phyloP scores from a whole-genome alignment of 805 yeast genomes.

The Ogataea siamensis region DNA sequence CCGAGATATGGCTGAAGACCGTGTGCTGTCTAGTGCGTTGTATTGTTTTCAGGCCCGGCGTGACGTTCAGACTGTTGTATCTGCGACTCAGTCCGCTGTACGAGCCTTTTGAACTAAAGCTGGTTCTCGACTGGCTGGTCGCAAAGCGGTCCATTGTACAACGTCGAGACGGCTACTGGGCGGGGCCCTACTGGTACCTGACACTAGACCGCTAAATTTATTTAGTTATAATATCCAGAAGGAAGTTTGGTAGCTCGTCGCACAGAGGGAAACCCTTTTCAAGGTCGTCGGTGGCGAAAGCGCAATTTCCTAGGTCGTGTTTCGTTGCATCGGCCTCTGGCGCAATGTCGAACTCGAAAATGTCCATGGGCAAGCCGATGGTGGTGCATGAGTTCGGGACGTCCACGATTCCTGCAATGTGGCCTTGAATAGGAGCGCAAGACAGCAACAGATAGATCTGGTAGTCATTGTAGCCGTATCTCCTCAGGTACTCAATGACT shows the following conservation, averaged over 20 bases:
- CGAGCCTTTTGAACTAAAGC: slow-evolving; percentile 38
- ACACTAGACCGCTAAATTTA: slow-evolving; percentile 13
- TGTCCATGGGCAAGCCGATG: slow-evolving; percentile 49
- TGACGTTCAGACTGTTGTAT: slow-evolving; percentile 29
- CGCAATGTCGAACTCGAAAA: slow-evolving; percentile 47
- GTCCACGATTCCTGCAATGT: slow-evolving; percentile 51
- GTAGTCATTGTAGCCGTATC: slow-evolving; percentile 51
- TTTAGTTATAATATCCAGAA: slow-evolving; percentile 20
- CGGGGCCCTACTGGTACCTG: slow-evolving; percentile 44
- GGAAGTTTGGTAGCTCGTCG: slow-evolving; percentile 21
- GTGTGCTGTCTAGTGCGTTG: slow-evolving; percentile 45
- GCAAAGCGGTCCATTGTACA: slow-evolving; percentile 40
- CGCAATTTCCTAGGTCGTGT: slow-evolving; percentile 40
- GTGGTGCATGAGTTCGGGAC: slow-evolving; percentile 54
- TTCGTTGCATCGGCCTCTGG: slow-evolving; percentile 36
- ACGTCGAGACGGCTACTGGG: slow-evolving; percentile 41
- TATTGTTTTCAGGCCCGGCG: slow-evolving; percentile 57
- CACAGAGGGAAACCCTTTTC: slow-evolving; percentile 20
- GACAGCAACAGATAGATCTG: slow-evolving; percentile 46
- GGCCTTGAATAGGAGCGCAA: slow-evolving; percentile 51
- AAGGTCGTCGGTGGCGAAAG: slow-evolving; percentile 31
- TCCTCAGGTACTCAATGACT: slow-evolving; percentile 47
- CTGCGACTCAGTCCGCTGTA: slow-evolving; percentile 30
- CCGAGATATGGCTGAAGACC: slow-evolving; percentile 57
- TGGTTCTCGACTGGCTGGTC: slow-evolving; percentile 45